Evolutionary conservation across 2,329 filamentous ascomycete species (phyloP), one percentile per base, ranked within the genome.

Genomic region (Trichophyton schoenleinii): DNA sequence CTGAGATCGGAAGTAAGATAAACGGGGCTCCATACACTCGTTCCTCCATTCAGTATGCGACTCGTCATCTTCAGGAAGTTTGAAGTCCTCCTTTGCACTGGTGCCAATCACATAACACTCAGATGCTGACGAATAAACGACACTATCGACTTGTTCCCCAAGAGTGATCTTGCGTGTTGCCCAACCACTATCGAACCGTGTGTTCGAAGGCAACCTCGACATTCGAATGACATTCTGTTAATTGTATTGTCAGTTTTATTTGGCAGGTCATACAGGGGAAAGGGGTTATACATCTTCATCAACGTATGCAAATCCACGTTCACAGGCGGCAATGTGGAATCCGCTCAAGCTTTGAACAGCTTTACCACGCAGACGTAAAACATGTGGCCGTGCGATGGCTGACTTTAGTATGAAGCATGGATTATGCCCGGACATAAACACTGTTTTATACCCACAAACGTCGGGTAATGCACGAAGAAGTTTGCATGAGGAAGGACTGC

Each of bases 321-420:
- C 85, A 69, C 89, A 94, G 4, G 83, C 85, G 60, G 85, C 82
- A 0, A 86, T 91, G 70, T 95, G 84, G 70, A 96, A 89, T 0
- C 83, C 77, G 65, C 86, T 89, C 67, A 97, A 79, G 58, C 86
- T 84, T 44, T 85, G 82, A 2, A 92, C 84, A 6, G 83, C 82
- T 13, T 80, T 77, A 0, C 87, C 87, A 63, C 86, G 83, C 0
- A 96, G 76, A 9, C 83, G 81, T n/a, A 95, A 74, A 13, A 96
- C 82, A 66, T 84, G 85, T 0, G 92, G 91, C 3, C 81, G 74
- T 59, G 87, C 91, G 66, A 89, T 88, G 41, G 89, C 83, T 57
- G 89, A 89, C 68, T 89, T 95, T 49, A 96, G 72, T 52, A 99
- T 77, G 71, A 97, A 91, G 62, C 85, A 86, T 0, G 92, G 88